Conservation (phyloP, 768 basidiomycete genomes). For the Rhodotorula babjevae region DNA sequence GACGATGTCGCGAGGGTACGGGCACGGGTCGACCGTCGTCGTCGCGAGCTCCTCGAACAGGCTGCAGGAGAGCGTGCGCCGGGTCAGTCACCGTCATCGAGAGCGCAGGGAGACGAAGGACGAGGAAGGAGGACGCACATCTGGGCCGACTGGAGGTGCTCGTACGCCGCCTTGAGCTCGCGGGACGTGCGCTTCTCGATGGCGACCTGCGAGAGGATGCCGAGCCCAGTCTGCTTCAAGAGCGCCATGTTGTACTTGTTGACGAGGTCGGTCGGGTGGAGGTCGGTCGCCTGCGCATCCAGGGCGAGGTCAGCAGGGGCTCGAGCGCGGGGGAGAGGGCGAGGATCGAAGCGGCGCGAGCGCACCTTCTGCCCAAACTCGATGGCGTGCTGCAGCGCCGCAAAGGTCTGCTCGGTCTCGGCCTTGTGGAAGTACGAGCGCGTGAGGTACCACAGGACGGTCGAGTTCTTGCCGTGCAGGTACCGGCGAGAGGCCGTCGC, state of each 20-base stretch:
- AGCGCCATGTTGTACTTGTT: constrained; percentile 93
- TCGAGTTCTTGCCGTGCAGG: constrained; percentile 66
- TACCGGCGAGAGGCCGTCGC: constrained; percentile 81
- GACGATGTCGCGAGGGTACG: constrained; percentile 76
- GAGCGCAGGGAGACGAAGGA: background rate
- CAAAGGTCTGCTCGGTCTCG: constrained; percentile 76
- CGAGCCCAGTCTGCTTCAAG: constrained; percentile 94
- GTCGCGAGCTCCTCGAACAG: constrained; percentile 77
- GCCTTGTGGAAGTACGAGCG: constrained; percentile 94
- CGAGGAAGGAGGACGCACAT: constrained; percentile 54
- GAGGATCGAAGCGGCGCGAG: background rate
- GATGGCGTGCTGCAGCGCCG: constrained; percentile 76
- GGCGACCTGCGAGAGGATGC: constrained; percentile 71
- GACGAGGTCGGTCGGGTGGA: constrained; percentile 83
- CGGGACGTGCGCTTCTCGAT: constrained; percentile 71
- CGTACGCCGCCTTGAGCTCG: constrained; percentile 71
- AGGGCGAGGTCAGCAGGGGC: background rate
- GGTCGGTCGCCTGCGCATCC: constrained; percentile 64
- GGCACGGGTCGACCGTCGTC: constrained; percentile 63
- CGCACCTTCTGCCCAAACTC: constrained; percentile 63
- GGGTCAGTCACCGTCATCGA: background rate
- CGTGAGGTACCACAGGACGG: constrained; percentile 76
- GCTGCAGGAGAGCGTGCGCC: constrained; percentile 49
- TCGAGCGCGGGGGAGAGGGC: too few species aligned
- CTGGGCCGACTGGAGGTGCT: constrained; percentile 78